Conservation (phyloP, 176 grass and related monocot species). For the Zizania latifolia region DNA sequence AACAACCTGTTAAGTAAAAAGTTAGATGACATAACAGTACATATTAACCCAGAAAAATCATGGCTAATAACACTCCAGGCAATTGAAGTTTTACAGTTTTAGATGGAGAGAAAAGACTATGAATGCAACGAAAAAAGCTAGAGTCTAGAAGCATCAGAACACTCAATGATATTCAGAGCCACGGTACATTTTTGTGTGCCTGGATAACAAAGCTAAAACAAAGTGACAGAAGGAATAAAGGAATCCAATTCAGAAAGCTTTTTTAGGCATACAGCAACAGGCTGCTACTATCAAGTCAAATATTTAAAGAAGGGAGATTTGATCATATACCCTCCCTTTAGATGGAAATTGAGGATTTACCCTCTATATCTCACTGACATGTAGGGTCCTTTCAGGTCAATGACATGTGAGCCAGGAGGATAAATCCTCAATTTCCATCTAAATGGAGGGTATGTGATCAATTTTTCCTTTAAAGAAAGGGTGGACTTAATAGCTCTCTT, state of each 20-base stretch:
- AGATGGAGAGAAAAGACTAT: background rate
- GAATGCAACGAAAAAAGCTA: background rate
- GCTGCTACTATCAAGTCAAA: background rate
- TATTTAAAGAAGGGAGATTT: background rate
- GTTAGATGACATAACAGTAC: background rate
- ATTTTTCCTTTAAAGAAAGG: background rate
- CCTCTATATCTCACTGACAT: too few relatives aligned
- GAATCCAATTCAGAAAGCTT: background rate
- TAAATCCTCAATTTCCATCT: too few relatives aligned
- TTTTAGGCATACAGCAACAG: background rate
- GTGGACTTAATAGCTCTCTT: background rate
- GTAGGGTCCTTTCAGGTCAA: too few relatives aligned
- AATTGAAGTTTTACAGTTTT: background rate
- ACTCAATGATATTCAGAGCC: background rate
- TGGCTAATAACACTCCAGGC: background rate
- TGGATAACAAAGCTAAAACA: conserved; percentile 1
- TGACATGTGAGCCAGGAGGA: too few relatives aligned
- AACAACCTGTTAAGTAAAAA: conserved; percentile 54
- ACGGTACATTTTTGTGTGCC: background rate
- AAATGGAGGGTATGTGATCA: too few relatives aligned
- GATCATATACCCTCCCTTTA: too few relatives aligned
- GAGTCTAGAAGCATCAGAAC: background rate
- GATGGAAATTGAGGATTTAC: too few relatives aligned
- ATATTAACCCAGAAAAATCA: background rate
- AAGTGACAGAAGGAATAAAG: background rate